A percentile compares a stretch with the other conserved stretches of the same genome.
Evolutionary conservation across 169 alveolate genomes (phyloP).

Genomic region (Eimeria falciformis): DNA sequence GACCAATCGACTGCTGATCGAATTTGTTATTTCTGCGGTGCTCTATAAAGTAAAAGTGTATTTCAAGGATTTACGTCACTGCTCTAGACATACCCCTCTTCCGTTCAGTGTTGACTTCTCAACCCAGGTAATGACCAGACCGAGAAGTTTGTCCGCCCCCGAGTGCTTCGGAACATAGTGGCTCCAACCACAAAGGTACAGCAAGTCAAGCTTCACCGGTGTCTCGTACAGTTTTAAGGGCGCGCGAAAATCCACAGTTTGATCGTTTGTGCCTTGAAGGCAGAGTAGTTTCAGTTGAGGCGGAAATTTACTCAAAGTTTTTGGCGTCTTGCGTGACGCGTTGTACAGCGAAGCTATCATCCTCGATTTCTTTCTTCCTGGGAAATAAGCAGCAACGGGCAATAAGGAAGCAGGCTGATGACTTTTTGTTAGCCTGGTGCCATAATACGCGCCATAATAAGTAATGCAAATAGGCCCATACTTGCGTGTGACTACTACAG

Average conservation of each 20-base stretch:
- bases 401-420: neutral
- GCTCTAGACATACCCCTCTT: neutral
- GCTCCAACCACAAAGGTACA: constrained; percentile 71
- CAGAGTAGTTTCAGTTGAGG: constrained; percentile 54
- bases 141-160: constrained; percentile 50
- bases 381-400: no score
- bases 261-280: constrained; percentile 65
- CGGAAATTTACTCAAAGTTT: constrained; percentile 10
- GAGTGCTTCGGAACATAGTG: constrained; percentile 67
- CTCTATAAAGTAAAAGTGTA: neutral
- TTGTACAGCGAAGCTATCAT: constrained; percentile 59
- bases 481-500: neutral
- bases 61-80: neutral
- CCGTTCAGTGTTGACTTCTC: neutral
- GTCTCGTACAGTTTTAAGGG: constrained; percentile 41
- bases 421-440: neutral
- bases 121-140: constrained; percentile 68
- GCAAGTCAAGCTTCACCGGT: constrained; percentile 53
- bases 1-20: no score
- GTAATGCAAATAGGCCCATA: neutral
- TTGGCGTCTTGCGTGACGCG: constrained; percentile 24
- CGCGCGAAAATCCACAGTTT: constrained; percentile 62
- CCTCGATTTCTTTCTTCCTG: constrained; percentile 67
- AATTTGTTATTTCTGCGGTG: no score
- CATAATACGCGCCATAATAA: neutral